A percentile compares a stretch with the other conserved stretches of the same genome.
These are phyloP conservation scores for Blastobotrys malaysiensis DNA, from an alignment of 1,139 yeast species.

Conservation along the genomic window DNA sequence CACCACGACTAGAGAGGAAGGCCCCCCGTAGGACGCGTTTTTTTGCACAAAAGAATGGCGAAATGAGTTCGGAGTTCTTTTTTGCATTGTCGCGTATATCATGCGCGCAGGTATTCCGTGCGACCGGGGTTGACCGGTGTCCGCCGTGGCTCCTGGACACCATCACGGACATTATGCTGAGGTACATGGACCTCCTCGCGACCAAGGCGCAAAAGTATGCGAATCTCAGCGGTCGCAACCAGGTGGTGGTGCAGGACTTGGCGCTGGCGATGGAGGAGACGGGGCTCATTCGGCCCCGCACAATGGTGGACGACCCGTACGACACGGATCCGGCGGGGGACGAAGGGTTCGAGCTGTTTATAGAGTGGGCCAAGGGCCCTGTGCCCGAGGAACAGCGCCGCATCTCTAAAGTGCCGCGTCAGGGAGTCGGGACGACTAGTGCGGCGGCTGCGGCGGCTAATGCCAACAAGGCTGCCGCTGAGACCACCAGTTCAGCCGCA, in stretches of 20 bases:
- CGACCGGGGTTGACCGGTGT: slow-evolving; percentile 69
- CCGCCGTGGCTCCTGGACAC: slow-evolving; percentile 57
- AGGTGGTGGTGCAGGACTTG: slow-evolving; percentile 51
- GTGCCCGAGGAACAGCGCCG: slow-evolving; percentile 38
- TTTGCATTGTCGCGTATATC: slow-evolving; percentile 58
- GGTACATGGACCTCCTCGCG: slow-evolving; percentile 47
- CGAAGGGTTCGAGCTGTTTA: slow-evolving; percentile 41
- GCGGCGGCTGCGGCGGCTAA: slow-evolving; percentile 12
- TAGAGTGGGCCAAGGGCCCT: slow-evolving; percentile 46
- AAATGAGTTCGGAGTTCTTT: slow-evolving; percentile 44
- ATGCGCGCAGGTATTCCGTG: slow-evolving; percentile 59
- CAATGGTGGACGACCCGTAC: slow-evolving; percentile 34
- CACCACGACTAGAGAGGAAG: no score
- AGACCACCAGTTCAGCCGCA: slow-evolving; percentile 1
- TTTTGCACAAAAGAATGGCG: background rate
- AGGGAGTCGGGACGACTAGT: slow-evolving; percentile 17
- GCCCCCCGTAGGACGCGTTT: no score
- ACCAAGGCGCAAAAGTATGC: slow-evolving; percentile 40
- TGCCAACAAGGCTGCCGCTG: slow-evolving; percentile 6
- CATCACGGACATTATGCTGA: slow-evolving; percentile 56
- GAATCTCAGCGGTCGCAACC: slow-evolving; percentile 37
- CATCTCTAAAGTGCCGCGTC: slow-evolving; percentile 34
- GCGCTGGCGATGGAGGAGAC: slow-evolving; percentile 53
- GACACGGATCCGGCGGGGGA: slow-evolving; percentile 29
- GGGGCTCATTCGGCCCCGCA: slow-evolving; percentile 50